These are phyloP conservation scores for Meyerozyma smithsonii DNA, from an alignment of 1,139 yeast genomes.

Conservation along the genomic window DNA sequence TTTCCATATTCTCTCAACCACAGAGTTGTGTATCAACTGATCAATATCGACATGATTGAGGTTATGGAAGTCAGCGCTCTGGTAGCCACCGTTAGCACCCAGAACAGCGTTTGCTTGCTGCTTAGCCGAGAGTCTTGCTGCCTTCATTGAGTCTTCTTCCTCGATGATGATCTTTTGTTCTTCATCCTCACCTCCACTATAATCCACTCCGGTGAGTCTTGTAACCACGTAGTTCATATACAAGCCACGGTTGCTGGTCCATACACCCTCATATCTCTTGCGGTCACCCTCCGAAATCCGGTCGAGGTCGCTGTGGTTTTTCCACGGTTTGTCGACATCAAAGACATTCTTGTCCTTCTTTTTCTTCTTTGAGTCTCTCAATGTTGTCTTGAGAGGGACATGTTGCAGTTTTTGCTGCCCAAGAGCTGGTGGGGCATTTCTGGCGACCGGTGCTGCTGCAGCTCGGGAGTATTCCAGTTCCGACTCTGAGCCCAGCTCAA, in stretches of 20 bases:
- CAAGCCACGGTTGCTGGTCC: slow-evolving; percentile 81
- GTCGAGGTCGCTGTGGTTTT: slow-evolving; percentile 64
- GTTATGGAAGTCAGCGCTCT: slow-evolving; percentile 26
- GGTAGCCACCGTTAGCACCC: slow-evolving; percentile 10
- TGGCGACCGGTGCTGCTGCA: slow-evolving; percentile 4
- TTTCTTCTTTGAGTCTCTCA: slow-evolving; percentile 53
- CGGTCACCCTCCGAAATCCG: slow-evolving; percentile 67
- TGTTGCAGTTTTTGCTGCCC: slow-evolving; percentile 14
- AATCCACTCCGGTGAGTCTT: slow-evolving; percentile 31
- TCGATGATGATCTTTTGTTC: slow-evolving; percentile 14
- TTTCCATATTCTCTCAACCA: slow-evolving; percentile 76
- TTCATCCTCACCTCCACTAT: slow-evolving; percentile 17
- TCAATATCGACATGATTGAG: slow-evolving; percentile 26
- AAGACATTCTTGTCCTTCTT: slow-evolving; percentile 47
- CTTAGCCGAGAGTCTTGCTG: slow-evolving; percentile 28
- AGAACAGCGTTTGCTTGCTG: slow-evolving; percentile 9
- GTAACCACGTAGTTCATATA: slow-evolving; percentile 46
- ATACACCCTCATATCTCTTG: slow-evolving; percentile 86
- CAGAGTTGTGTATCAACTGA: slow-evolving; percentile 55
- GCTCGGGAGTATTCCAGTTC: neutral
- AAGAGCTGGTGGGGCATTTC: slow-evolving; percentile 8
- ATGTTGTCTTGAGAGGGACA: slow-evolving; percentile 57
- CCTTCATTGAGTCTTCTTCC: slow-evolving; percentile 24
- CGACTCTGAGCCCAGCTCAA: slow-evolving; percentile 2
- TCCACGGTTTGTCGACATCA: slow-evolving; percentile 95